Base-by-base conservation (phyloP, 148 eudicot genomes). In the Selenicereus undatus region DNA sequence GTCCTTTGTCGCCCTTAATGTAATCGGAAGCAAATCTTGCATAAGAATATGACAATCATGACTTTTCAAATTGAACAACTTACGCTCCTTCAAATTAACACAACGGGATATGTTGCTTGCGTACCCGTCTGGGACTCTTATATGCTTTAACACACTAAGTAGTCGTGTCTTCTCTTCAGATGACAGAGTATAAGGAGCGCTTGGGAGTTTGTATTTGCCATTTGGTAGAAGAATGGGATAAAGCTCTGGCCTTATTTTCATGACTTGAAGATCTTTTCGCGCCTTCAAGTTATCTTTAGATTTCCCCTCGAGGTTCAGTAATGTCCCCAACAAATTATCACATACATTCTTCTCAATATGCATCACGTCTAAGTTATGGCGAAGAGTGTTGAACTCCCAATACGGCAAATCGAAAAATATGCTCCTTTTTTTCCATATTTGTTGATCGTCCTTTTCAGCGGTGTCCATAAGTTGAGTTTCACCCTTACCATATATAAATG, bases 381-480 rank as follows among this genome's bases (percentile, higher is more conserved):
- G 60, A 54, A 13, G 60, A 54, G 60, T 3, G 11, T 54, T 54
- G 17, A 12, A 54, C 60, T 54, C 60, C 20, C 60, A 54, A 54
- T 54, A 54, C 4, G 60, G 60, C 11, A 54, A 17, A 54, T 64
- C 68, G 22, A 64, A 64, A 26, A 64, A 64, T 21, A 64, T 64
- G 16, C 39, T 70, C 11, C 35, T 11, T 70, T 12, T 70, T 32
- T 70, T 70, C 73, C 73, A 70, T 70, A 70, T 70, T 70, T 70
- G 42, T 4, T 29, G 8, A 42, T 70, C 13, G 21, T 70, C 73
- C 29, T 64, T 64, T 64, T 64, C 68, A 21, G 13, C 68, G 0
- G 22, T 26, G 4, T 64, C 68, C 43, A 70, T 17, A 26, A 11
- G 17, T 8, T 35, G 73, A 70, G 42, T 5, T 14, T 35, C 1